Evolutionary conservation across 495 filamentous ascomycete species (phyloP), one percentile per base, ranked within the genome.

Genomic region (Apodospora peruviana): DNA sequence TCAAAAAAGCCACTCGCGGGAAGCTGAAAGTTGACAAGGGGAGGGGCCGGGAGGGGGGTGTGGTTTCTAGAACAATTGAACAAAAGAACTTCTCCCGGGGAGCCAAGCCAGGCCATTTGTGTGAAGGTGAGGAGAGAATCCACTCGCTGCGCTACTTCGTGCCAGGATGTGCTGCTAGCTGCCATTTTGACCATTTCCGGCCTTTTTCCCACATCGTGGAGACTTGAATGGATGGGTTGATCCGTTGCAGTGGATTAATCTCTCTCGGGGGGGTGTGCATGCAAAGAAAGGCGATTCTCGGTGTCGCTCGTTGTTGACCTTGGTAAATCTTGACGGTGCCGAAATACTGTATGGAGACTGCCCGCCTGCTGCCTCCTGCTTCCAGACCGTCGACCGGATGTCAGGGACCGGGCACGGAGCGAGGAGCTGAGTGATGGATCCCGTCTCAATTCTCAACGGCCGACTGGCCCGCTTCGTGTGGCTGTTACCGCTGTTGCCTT

Each of bases 211-310:
- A 45, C 21, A 16, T 36, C 35, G 40, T 56, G 35, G 39, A 29
- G 45, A 32, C 37, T 32, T 32, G 27, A 24, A 23, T 45, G 40
- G 58, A 56, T 66, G 57, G 56, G 54, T 56, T 56, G 59, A 65
- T 61, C 61, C 60, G 51, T 53, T 57, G 59, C 50, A 49, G 59
- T 63, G 62, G 59, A 41, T 49, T 58, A 64, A 67, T n/a, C n/a
- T n/a, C 60, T 62, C 52, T 61, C 56, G 53, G 55, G 19, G 38
- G 18, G 5, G n/a, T 35, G 39, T 36, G 36, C 42, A 43, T 52
- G 45, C 29, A 29, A 39, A 25, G 29, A 49, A 57, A 45, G 45
- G 23, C 41, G 47, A 42, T 16, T 40, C 40, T 38, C 43, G 27
- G 40, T 11, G 20, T 42, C 21, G 18, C 44, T n/a, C n/a, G n/a